These are phyloP conservation scores for Corrigiola litoralis DNA, from an alignment of 179 eudicot genomes.

Conservation along the genomic window DNA sequence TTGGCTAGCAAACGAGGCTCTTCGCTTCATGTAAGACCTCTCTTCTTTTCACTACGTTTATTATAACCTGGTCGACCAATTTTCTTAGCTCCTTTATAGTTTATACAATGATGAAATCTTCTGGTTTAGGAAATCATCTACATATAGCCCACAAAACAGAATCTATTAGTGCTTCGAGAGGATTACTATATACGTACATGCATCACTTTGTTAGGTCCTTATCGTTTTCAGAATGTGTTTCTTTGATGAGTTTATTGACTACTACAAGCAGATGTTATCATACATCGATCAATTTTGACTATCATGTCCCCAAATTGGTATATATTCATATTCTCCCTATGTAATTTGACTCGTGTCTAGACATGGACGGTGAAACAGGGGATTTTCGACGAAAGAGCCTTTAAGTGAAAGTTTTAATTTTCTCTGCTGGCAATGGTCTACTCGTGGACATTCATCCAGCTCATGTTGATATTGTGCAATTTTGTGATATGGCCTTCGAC, in stretches of 20 bases:
- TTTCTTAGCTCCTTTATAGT: too few relatives aligned
- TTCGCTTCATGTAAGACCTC: conserved; percentile 42
- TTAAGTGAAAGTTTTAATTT: too few relatives aligned
- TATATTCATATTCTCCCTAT: neutral
- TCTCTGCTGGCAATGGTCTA: neutral
- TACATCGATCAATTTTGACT: conserved; percentile 14
- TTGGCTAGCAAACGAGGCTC: conserved; percentile 51
- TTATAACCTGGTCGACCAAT: neutral
- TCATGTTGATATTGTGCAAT: too few relatives aligned
- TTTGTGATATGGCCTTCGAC: too few relatives aligned
- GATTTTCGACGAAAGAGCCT: neutral
- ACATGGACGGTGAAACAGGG: neutral
- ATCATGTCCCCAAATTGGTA: neutral
- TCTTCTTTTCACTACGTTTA: conserved; percentile 22
- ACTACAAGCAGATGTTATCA: neutral
- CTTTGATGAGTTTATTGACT: neutral
- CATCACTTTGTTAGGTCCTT: neutral
- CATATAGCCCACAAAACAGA: conserved; percentile 5
- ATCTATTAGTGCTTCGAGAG: neutral
- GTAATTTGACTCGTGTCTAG: conserved; percentile 16
- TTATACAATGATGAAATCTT: too few relatives aligned
- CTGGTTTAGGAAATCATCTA: neutral
- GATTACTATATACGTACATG: neutral
- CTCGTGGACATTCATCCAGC: too few relatives aligned
- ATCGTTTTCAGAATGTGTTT: neutral